phyloP scores from a whole-genome alignment of 116 monocot genomes.

The Dioscorea cayenensis region DNA sequence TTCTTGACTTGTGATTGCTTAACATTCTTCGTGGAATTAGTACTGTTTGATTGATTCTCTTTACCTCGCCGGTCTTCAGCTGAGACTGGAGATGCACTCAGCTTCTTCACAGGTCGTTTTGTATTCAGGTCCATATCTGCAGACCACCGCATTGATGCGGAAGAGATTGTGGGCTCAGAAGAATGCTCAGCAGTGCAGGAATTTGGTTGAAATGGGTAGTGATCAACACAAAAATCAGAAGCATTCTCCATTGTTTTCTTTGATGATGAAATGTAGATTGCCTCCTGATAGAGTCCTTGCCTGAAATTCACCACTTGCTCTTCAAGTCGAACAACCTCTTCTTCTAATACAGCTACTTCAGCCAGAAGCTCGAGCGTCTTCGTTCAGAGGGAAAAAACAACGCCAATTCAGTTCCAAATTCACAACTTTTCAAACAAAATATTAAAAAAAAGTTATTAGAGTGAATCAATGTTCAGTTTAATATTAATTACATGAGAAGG shows the following conservation, averaged over 20 bases:
- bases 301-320: slow-evolving; percentile 58
- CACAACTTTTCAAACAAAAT: not conserved
- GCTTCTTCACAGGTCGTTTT: slow-evolving; percentile 21
- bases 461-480: no score
- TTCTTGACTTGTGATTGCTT: slow-evolving; percentile 25
- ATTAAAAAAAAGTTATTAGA: not conserved
- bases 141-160: slow-evolving; percentile 1
- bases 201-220: slow-evolving; percentile 4
- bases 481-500: slow-evolving; percentile 53
- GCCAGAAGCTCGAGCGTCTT: slow-evolving; percentile 61
- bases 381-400: not conserved
- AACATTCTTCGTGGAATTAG: slow-evolving; percentile 16
- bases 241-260: slow-evolving; percentile 20
- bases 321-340: slow-evolving; percentile 55
- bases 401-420: not conserved
- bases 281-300: slow-evolving; percentile 53
- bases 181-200: no score
- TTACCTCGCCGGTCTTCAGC: slow-evolving; percentile 29
- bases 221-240: slow-evolving; percentile 13
- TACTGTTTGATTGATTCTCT: slow-evolving; percentile 30
- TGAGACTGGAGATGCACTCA: not conserved
- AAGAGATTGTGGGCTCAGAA: not conserved
- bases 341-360: slow-evolving; percentile 63
- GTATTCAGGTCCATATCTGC: slow-evolving; percentile 9
- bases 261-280: slow-evolving; percentile 33